Base-by-base conservation (phyloP, 176 grass and related monocot species). In the Triticum timopheevii region DNA sequence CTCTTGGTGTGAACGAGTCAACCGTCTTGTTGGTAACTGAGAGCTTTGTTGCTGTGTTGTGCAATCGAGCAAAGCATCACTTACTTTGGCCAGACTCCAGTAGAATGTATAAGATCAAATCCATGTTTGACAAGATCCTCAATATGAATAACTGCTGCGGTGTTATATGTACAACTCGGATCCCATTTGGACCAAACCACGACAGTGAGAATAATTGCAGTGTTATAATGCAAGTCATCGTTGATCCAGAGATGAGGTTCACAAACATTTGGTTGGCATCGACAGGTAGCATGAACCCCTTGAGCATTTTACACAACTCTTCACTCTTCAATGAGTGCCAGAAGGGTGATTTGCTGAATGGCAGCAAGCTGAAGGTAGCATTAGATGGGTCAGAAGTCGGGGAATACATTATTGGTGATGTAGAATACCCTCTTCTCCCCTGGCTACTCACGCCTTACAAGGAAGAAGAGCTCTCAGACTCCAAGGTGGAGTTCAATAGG, bases 111-210 rank as follows among this genome's bases (percentile, higher is more conserved):
- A 80, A 30, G 13, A 88, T 95, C 22, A 95, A 92, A 34, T 63
- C 23, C 9, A 92, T 86, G 42, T 92, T 92, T 83, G 73, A 88
- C 20, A 86, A 90, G 61, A 86, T 88, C 45, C 10, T 8, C 3
- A 77, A 85, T 24, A 71, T 92, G 64, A 85, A 79, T 1, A 95
- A 95, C 82, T 95, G 90, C 30, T 95, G 90, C 50, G 90, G 93
- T 16, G 90, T 79, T 58, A 80, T 95, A 38, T 85, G 88, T 83
- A 83, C 93, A 8, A 78, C 90, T 2, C 85, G 86, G 56, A 85
- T 92, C 73, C 10, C 20, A 44, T 73, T 34, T 73, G 69, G 38
- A 44, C 35, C 35, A 71, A 36, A 19, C 31, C 7, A 7, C 4
- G 22, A 73, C 69, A 31, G 19, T 36, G 20, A 24, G 20, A n/a